phyloP scores from a whole-genome alignment of 2,329 filamentous ascomycete genomes.

The Aureobasidium pullulans region DNA sequence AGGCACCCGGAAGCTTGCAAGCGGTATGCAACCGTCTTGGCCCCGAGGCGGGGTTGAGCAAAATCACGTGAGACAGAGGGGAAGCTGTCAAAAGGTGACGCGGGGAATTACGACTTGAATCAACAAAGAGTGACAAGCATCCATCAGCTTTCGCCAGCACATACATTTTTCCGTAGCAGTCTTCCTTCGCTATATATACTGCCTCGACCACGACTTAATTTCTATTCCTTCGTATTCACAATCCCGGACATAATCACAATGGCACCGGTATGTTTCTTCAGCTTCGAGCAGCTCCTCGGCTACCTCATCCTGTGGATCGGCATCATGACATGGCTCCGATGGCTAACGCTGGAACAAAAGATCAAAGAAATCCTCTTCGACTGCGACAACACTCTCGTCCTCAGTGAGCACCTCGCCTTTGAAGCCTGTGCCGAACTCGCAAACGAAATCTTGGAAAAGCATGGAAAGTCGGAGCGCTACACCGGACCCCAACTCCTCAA shows the following conservation, averaged over 20 bases:
- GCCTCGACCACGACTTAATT: not conserved
- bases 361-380: conserved; percentile 47
- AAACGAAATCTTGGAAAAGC: conserved; percentile 71
- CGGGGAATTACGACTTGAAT: not conserved
- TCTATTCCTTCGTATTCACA: not conserved
- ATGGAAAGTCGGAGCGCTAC: conserved; percentile 61
- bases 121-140: not conserved
- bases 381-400: conserved; percentile 83
- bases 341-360: conserved; percentile 16
- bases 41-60: too few relatives aligned
- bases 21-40: too few relatives aligned
- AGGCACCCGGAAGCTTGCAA: too few relatives aligned
- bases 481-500: conserved; percentile 69
- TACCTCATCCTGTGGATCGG: not conserved
- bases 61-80: too few relatives aligned
- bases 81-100: not conserved
- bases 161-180: not conserved
- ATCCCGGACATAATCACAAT: not conserved
- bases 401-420: conserved; percentile 85
- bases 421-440: conserved; percentile 83
- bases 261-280: conserved; percentile 6
- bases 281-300: conserved; percentile 3
- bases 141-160: too few relatives aligned
- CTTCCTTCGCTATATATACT: not conserved
- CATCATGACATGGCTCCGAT: not conserved